Conservation (phyloP, 2,329 filamentous ascomycete species). For the Akanthomyces uredinophilus region DNA sequence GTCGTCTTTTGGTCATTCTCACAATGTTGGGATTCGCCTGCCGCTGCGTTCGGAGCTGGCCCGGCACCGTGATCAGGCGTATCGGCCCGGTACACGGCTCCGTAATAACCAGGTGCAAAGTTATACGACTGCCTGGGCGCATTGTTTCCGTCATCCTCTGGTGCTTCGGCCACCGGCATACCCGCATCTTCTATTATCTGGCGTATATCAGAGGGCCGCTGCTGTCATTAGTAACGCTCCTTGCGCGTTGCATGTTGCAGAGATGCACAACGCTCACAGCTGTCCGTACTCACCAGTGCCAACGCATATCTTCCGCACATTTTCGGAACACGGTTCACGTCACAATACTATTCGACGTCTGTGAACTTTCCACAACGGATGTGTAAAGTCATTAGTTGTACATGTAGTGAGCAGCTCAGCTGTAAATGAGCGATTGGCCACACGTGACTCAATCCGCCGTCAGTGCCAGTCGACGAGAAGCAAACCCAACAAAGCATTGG, state of each 20-base stretch:
- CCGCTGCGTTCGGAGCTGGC: conserved; percentile 23
- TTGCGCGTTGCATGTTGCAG: background rate
- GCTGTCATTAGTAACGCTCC: conserved; percentile 2
- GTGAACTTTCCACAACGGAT: background rate
- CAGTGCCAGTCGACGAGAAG: no score
- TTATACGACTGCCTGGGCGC: conserved; percentile 75
- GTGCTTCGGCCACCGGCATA: conserved; percentile 67
- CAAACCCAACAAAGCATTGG: no score
- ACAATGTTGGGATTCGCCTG: conserved; percentile 1
- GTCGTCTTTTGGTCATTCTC: conserved; percentile 3
- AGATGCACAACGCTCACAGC: background rate
- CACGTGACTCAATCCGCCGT: no score
- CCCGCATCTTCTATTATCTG: conserved; percentile 66
- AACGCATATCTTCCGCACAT: conserved; percentile 69
- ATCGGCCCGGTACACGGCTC: conserved; percentile 79
- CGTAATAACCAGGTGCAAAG: conserved; percentile 82
- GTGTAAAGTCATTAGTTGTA: background rate
- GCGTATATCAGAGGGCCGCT: conserved; percentile 75
- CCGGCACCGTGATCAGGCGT: conserved; percentile 56
- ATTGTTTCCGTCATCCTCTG: conserved; percentile 60
- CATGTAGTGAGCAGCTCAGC: no score
- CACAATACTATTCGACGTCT: background rate
- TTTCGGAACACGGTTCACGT: conserved; percentile 14
- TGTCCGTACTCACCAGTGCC: conserved; percentile 38
- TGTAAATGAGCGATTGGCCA: no score